Conservation (phyloP, 352 stramenopile species). For the Globisporangium acanthophoron region DNA sequence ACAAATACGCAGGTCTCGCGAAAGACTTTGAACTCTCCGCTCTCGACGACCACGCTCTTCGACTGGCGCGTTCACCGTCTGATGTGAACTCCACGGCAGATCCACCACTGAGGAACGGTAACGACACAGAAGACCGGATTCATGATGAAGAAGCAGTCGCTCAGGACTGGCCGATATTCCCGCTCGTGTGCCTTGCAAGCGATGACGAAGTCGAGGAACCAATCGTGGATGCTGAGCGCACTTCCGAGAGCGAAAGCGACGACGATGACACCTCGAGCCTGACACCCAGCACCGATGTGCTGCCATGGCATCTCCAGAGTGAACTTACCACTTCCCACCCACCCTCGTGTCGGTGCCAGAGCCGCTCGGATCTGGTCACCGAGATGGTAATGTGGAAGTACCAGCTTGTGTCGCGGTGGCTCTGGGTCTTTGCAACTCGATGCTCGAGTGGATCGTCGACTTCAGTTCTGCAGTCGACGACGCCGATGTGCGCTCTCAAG, state of each 20-base stretch:
- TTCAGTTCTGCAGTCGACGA: background rate
- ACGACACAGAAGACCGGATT: background rate
- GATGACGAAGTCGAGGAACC: background rate
- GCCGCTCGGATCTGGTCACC: constrained; percentile 6
- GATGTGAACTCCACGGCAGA: too few species aligned
- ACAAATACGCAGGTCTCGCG: constrained; percentile 4
- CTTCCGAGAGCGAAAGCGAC: background rate
- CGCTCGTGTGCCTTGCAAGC: background rate
- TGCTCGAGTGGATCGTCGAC: background rate
- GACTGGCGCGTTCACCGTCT: too few species aligned
- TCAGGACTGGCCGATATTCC: constrained; percentile 6
- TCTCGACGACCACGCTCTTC: background rate
- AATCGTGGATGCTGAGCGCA: too few species aligned
- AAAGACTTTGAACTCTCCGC: background rate
- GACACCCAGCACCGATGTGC: background rate
- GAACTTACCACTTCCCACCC: constrained; percentile 29
- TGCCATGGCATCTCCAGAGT: constrained; percentile 24
- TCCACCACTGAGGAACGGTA: background rate
- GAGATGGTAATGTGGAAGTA: constrained; percentile 14
- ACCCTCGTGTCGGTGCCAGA: constrained; percentile 21
- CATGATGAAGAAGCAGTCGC: background rate
- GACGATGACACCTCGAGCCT: background rate
- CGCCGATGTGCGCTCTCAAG: background rate
- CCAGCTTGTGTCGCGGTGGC: constrained; percentile 25
- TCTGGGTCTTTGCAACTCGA: constrained; percentile 12